A percentile compares a stretch with the other conserved stretches of the same genome.
phyloP scores from a whole-genome alignment of 768 basidiomycete species.

The Nidularia pulvinata region DNA sequence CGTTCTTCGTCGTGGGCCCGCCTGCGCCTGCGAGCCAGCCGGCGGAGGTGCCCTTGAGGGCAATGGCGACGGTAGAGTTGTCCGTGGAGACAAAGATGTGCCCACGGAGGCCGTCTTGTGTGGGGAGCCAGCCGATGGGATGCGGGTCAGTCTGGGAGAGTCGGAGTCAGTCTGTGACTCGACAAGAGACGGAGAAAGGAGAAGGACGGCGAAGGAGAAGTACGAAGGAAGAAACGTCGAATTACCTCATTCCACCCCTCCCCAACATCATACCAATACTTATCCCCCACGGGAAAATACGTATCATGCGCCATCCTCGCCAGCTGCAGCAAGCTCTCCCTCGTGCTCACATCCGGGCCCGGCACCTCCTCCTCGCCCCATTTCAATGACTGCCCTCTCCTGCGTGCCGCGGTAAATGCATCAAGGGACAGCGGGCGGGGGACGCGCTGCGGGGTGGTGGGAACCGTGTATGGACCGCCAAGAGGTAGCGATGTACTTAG shows the following conservation, averaged over 20 bases:
- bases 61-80: constrained; percentile 84
- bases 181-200: background rate
- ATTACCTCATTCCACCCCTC: background rate
- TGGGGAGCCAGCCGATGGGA: constrained; percentile 90
- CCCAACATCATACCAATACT: background rate
- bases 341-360: background rate
- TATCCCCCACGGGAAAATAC: background rate
- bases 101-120: constrained; percentile 87
- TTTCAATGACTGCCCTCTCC: background rate
- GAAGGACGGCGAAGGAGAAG: background rate
- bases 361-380: background rate
- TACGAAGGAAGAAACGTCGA: background rate
- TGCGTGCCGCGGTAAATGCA: too few species aligned
- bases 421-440: too few species aligned
- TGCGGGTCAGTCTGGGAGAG: too few species aligned
- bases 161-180: too few species aligned
- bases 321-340: background rate
- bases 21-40: constrained; percentile 65
- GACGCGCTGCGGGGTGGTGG: too few species aligned
- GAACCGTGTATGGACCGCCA: too few species aligned
- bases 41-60: constrained; percentile 94
- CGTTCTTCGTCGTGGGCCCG: constrained; percentile 83
- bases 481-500: too few species aligned
- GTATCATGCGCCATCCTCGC: background rate
- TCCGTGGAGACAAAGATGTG: constrained; percentile 87